Conservation (phyloP, 257 asterid species). For the Misopates orontium region DNA sequence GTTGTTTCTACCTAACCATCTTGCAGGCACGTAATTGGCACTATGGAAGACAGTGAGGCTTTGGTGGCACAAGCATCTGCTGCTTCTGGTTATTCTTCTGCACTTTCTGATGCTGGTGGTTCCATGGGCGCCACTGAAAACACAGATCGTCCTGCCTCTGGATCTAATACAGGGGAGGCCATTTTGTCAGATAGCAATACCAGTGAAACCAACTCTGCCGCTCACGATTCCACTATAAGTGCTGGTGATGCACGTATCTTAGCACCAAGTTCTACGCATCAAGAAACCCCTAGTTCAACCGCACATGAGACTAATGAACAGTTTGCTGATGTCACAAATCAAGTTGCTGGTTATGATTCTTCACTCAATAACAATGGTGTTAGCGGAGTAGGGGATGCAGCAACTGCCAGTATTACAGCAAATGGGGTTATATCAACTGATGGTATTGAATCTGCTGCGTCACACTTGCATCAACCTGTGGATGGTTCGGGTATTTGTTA, state of each 20-base stretch:
- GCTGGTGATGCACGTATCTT: conserved; percentile 30
- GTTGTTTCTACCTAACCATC: conserved; percentile 19
- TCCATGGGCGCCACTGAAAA: conserved; percentile 33
- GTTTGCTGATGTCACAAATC: conserved; percentile 37
- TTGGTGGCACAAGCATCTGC: conserved; percentile 33
- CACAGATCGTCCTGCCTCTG: conserved; percentile 23
- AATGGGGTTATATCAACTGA: conserved; percentile 61
- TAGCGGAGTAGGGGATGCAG: conserved; percentile 41
- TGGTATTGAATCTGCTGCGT: conserved; percentile 53
- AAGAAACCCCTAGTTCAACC: conserved; percentile 31
- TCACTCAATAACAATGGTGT: conserved; percentile 49
- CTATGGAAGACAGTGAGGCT: conserved; percentile 36
- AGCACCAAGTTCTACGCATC: conserved; percentile 36
- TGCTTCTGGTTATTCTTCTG: conserved; percentile 20
- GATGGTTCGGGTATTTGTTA: conserved; percentile 66
- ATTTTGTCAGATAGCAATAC: conserved; percentile 15
- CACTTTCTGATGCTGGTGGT: conserved; percentile 32
- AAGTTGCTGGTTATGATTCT: conserved; percentile 47
- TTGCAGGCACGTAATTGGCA: conserved; percentile 21
- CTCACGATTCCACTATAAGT: conserved; percentile 26
- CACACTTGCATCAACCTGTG: conserved; percentile 48
- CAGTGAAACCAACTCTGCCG: conserved; percentile 24
- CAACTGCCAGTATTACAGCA: conserved; percentile 38
- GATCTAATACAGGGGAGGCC: no score
- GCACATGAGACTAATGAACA: conserved; percentile 38